Base-by-base conservation (phyloP, 2,329 filamentous ascomycete species). In the Trichoderma simmonsii region DNA sequence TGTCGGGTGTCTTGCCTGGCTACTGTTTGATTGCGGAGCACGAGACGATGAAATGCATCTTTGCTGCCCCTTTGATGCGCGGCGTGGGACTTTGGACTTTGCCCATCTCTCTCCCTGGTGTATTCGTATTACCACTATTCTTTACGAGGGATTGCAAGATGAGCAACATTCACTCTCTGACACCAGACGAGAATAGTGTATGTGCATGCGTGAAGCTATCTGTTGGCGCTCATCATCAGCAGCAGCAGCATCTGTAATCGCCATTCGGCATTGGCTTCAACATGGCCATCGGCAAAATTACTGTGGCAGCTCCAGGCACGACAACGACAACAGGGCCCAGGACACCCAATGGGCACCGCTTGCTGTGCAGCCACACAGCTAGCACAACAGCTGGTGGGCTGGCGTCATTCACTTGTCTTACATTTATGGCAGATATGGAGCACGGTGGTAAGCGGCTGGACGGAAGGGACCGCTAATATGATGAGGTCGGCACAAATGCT, bases 381-480 rank as follows among this genome's bases (percentile, higher is more conserved):
- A 51, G 62, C 15, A 51, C 62, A 51, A 34, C 28, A 51, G 43
- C 26, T 60, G 39, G 54, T 61, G 65, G 36, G 65, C 24, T 68
- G 65, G 65, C 54, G 54, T 48, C 34, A 60, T 43, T 30, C 18
- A 30, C 26, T 59, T 48, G 65, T 60, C 65, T 68, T 48, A 60
- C 54, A 68, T 60, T 60, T 60, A 34, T 34, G 30, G 30, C 57
- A 34, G 57, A 60, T 32, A 34, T 60, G 57, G 57, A 60, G 57
- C 28, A 60, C 59, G 59, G 43, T 70, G 57, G 67, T 51, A 70
- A 66, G 70, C 70, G 63, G 70, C 63, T 71, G 62, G 70, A 71
- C 70, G 70, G 70, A 71, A 71, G 62, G 63, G 70, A 67, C 70
- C 70, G 70, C 62, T 68, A 60, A 69, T 69, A 67, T 62, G 51